Evolutionary conservation across 75 land plant species (phyloP), one percentile per base, ranked within the genome.

Genomic region (Pinus tabuliformis): DNA sequence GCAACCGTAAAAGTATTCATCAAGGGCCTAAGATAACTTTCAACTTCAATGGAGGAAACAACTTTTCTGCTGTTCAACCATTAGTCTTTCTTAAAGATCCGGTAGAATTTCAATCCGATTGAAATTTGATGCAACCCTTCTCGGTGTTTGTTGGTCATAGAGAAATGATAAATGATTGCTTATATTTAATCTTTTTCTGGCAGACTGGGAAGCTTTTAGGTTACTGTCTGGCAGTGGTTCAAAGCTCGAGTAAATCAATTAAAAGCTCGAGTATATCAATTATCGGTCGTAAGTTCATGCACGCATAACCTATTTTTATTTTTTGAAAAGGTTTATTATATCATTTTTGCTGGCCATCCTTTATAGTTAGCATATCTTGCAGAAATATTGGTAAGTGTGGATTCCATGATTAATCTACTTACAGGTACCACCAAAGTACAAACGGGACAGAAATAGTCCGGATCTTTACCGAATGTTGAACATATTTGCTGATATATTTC

Each of bases 41-140:
- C 17, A 87, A 80, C 58, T 84, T 85, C 42, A 68, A 42, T 68
- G 89, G 88, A 59, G 92, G 92, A 79, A 58, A 79, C 20, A 77
- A 76, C 4, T 86, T 83, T 74, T 54, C 81, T 68, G 81, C 85
- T 62, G 57, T 63, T 78, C 81, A 81, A 42, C 92, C 94, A 52
- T 76, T 84, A 42, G 54, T 91, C 73, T 64, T 85, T 54, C 78
- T 89, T 72, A 58, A 78, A 1, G 74, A 61, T 76, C 78, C 21
- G 85, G 92, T 88, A 82, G 42, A 24, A 73, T 73, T 28, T 73
- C 3, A 26, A 11, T 1, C 26, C 24, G 17, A 42, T 22, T 20
- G 8, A 52, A n/a, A n/a, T 42, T 56, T 56, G 8, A 54, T 1
- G 28, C 58, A 54, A 24, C n/a, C 6, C 3, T 56, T 73, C 36